Base-by-base conservation (phyloP, 2,329 filamentous ascomycete species). In the Clonostachys rhizophaga region DNA sequence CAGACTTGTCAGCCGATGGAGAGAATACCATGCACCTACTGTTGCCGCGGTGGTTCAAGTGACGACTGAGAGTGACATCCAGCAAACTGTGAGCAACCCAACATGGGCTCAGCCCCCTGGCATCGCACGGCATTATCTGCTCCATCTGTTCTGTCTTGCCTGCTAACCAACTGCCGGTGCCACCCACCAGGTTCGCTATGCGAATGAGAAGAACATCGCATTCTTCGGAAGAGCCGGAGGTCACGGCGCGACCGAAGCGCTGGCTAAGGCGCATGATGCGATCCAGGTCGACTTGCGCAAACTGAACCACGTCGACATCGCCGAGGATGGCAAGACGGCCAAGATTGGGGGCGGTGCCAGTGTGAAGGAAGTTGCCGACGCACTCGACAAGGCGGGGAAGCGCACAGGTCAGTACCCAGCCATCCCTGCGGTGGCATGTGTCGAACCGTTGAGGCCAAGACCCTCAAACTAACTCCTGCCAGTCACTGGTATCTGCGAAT, bases 151-250 rank as follows among this genome's bases (percentile, higher is more conserved):
- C 6, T 17, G 13, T 37, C 30, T 6, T 24, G 24, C 8, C 24
- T 24, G 24, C 24, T 24, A 24, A 24, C 24, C 24, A 24, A 24
- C 6, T 24, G 24, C 7, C 24, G 7, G 7, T 2, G 7, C 24
- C 24, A 16, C 34, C 18, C 30, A 17, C 39, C 39, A 47, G 46
- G 24, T 44, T 40, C 35, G 42, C n/a, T 75, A 62, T 49, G 72
- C 74, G 34, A 71, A 68, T 49, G 50, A 62, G 43, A 55, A 64
- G 36, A 51, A 64, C 9, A 47, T 75, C 4, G 68, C 73, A 1
- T 73, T 77, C 50, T 64, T 78, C 14, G 66, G 71, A 5, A 67
- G 63, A 51, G 73, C 70, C 53, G 69, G 71, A 12, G 65, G 59
- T 2, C 75, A 79, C 51, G 75, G 74, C 5, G 57, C 67, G 9